phyloP scores from a whole-genome alignment of 1,139 yeast genomes.

The Nakaseomyces delphensis region DNA sequence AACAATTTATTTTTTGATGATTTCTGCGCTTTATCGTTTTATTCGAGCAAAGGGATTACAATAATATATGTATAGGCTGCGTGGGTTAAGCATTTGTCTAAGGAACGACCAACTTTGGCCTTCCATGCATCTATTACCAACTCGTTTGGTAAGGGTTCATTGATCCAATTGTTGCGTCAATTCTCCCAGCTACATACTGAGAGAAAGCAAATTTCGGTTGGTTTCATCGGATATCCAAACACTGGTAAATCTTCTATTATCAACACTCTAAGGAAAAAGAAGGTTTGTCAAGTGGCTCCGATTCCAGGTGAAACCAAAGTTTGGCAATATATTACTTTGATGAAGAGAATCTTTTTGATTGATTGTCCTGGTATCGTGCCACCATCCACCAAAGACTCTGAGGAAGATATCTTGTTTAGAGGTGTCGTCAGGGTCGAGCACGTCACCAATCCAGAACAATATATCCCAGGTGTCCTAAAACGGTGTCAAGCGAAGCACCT shows the following conservation, averaged over 20 bases:
- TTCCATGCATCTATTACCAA: conserved; percentile 97
- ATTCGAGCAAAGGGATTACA: conserved; percentile 30
- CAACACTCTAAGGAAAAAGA: conserved; percentile 85
- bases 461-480: conserved; percentile 74
- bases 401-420: conserved; percentile 87
- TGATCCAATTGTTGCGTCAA: conserved; percentile 87
- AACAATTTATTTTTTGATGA: background rate
- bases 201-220: conserved; percentile 92
- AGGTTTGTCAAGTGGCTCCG: conserved; percentile 96
- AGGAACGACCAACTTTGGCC: conserved; percentile 88
- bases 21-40: too few relatives aligned
- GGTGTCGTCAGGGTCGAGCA: conserved; percentile 98
- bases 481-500: conserved; percentile 86
- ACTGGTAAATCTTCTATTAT: conserved; percentile 95
- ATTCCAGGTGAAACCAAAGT: conserved; percentile 98
- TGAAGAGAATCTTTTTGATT: conserved; percentile 89
- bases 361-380: conserved; percentile 99
- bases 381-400: conserved; percentile 80
- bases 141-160: conserved; percentile 94
- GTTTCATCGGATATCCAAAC: conserved; percentile 95
- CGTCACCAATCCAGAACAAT: conserved; percentile 91
- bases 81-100: conserved; percentile 93
- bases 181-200: conserved; percentile 85
- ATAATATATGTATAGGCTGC: conserved; percentile 65
- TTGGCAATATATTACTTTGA: conserved; percentile 96